Evolutionary conservation across 305 asterid species (phyloP).

Genomic region (Solanum hybrid): DNA sequence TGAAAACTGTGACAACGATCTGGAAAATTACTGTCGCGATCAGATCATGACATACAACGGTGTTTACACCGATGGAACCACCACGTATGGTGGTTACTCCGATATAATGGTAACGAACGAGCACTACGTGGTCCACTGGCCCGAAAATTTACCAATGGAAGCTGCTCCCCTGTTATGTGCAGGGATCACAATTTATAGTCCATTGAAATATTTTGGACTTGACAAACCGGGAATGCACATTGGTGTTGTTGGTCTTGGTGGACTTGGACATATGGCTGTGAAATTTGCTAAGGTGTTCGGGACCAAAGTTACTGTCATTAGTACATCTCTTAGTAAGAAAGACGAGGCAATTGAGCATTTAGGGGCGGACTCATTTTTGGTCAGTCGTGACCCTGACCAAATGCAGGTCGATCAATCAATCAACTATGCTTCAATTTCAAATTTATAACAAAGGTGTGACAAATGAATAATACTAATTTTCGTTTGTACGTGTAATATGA

Average conservation of each 20-base stretch:
- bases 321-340: neutral
- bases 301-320: neutral
- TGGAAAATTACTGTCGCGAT: neutral
- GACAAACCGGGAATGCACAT: neutral
- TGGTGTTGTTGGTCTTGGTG: neutral
- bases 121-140: neutral
- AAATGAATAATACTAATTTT: neutral
- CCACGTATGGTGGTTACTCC: neutral
- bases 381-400: neutral
- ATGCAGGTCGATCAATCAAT: neutral
- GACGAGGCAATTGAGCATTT: neutral
- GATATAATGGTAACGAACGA: neutral
- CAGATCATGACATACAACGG: neutral
- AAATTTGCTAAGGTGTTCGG: neutral
- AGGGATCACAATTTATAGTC: neutral
- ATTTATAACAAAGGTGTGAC: neutral
- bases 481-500: neutral
- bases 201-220: neutral
- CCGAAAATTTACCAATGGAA: neutral
- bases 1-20: neutral
- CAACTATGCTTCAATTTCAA: neutral
- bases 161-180: neutral
- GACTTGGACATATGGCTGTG: neutral
- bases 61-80: neutral
- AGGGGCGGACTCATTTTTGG: neutral